Conservation (phyloP, 441 rosid species). For the Daphne laureola region DNA sequence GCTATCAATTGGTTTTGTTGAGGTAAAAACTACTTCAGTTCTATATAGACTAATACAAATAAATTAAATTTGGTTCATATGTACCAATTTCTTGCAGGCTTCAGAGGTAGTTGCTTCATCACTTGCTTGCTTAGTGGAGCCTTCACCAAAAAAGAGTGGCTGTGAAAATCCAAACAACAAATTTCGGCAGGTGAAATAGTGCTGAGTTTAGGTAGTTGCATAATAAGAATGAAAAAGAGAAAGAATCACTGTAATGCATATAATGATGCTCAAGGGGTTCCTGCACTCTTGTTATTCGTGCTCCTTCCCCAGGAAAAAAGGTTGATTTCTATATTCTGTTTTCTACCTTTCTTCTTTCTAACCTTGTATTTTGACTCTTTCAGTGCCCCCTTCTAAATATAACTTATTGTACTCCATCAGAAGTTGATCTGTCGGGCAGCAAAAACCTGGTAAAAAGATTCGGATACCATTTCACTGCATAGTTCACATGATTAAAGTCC, state of each 20-base stretch:
- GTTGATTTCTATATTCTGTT: slow-evolving; percentile 6
- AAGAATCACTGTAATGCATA: too few species aligned
- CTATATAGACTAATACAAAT: background rate
- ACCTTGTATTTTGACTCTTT: slow-evolving; percentile 5
- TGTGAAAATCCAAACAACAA: slow-evolving; percentile 19
- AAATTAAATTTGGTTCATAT: background rate
- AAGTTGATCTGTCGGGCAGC: slow-evolving; percentile 33
- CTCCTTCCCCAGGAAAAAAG: too few species aligned
- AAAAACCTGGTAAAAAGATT: slow-evolving; percentile 36
- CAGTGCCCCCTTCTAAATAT: slow-evolving; percentile 51
- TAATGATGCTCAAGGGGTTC: too few species aligned
- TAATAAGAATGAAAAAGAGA: too few species aligned
- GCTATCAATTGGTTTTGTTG: slow-evolving; percentile 35
- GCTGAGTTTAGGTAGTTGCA: background rate
- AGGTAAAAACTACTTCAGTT: slow-evolving; percentile 23
- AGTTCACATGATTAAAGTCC: too few species aligned
- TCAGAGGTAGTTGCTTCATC: slow-evolving; percentile 36
- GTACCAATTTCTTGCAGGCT: slow-evolving; percentile 26
- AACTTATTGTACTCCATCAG: slow-evolving; percentile 50
- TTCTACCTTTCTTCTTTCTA: background rate
- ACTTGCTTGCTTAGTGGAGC: slow-evolving; percentile 32
- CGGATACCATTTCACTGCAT: background rate
- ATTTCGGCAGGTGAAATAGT: slow-evolving; percentile 38
- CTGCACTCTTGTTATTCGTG: too few species aligned
- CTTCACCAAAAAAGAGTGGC: slow-evolving; percentile 19